These are phyloP conservation scores for Beauveria bassiana DNA, from an alignment of 2,329 filamentous ascomycete species.

Conservation along the genomic window DNA sequence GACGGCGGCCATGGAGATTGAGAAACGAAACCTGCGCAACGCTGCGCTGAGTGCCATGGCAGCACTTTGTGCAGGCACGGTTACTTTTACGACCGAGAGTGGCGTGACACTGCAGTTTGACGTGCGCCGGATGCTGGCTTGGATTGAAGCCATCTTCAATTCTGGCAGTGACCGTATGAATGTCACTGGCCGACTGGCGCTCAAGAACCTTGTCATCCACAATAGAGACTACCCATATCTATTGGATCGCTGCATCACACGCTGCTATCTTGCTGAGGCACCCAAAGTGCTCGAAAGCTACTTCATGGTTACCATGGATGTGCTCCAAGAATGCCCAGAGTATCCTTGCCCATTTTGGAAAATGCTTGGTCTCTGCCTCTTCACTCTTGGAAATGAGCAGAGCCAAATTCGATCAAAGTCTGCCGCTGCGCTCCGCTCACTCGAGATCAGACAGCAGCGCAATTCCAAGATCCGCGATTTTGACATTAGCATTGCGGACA, in stretches of 20 bases:
- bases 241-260: constrained; percentile 80
- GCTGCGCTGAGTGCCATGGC: constrained; percentile 95
- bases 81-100: constrained; percentile 82
- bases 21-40: constrained; percentile 85
- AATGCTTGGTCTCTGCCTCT: constrained; percentile 77
- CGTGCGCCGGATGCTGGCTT: constrained; percentile 82
- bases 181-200: constrained; percentile 75
- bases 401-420: constrained; percentile 86
- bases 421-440: constrained; percentile 65
- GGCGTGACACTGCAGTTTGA: constrained; percentile 87
- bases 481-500: constrained; percentile 96
- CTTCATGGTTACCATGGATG: constrained; percentile 84
- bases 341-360: constrained; percentile 87
- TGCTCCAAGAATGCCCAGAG: constrained; percentile 74
- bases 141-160: constrained; percentile 93
- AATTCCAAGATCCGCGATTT: constrained; percentile 94
- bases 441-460: constrained; percentile 71
- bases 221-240: constrained; percentile 83
- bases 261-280: constrained; percentile 77
- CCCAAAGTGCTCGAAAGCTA: constrained; percentile 89
- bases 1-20: constrained; percentile 90
- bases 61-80: constrained; percentile 75
- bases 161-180: constrained; percentile 89
- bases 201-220: constrained; percentile 83
- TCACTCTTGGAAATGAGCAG: constrained; percentile 86